These are phyloP conservation scores for Pythium grandisporangium DNA, from an alignment of 352 stramenopile species.

Conservation along the genomic window DNA sequence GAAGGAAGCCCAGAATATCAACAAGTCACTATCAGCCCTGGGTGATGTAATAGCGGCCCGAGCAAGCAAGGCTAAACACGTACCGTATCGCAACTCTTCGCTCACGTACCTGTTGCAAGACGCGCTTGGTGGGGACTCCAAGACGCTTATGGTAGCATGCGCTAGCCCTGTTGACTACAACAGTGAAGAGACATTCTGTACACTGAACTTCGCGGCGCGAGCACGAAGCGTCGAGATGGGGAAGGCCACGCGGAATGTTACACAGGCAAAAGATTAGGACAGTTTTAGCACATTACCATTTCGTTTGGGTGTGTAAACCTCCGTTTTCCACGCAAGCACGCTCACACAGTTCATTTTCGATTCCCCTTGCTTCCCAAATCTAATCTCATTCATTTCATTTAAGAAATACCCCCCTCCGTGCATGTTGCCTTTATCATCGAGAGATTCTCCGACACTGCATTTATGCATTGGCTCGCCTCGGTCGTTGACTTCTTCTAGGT, in stretches of 20 bases:
- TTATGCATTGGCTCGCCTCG: too few species aligned
- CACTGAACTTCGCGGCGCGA: constrained; percentile 87
- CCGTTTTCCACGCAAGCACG: too few species aligned
- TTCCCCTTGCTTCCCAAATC: too few species aligned
- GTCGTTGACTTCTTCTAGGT: too few species aligned
- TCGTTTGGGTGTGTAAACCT: too few species aligned
- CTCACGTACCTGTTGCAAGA: constrained; percentile 93
- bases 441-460: too few species aligned
- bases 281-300: too few species aligned
- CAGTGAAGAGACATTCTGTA: constrained; percentile 88
- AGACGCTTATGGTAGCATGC: constrained; percentile 92
- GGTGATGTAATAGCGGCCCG: constrained; percentile 94
- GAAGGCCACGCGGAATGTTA: constrained; percentile 81
- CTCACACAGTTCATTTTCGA: too few species aligned
- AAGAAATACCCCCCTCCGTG: too few species aligned
- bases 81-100: constrained; percentile 93
- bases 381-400: too few species aligned
- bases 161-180: constrained; percentile 88
- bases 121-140: constrained; percentile 85
- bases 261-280: too few species aligned
- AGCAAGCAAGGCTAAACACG: constrained; percentile 85
- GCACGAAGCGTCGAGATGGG: constrained; percentile 86
- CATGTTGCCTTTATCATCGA: too few species aligned
- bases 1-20: constrained; percentile 92
- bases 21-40: constrained; percentile 92